These are phyloP conservation scores for Aspergillus puulaauensis DNA, from an alignment of 2,329 filamentous ascomycete genomes.

Conservation along the genomic window DNA sequence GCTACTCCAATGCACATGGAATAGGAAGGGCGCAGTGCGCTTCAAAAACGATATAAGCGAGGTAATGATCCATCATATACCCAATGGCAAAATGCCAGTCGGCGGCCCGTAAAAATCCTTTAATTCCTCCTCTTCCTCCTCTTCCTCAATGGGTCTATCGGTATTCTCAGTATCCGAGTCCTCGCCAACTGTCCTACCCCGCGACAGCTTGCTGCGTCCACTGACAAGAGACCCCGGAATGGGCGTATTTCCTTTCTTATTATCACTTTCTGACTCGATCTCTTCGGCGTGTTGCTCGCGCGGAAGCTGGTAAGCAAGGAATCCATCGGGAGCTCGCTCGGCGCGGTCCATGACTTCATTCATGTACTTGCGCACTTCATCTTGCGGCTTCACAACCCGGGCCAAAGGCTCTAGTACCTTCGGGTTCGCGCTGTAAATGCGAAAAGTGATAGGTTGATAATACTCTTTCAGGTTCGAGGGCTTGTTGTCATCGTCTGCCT, in stretches of 20 bases:
- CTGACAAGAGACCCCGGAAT: constrained; percentile 14
- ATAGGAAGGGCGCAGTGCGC: not conserved
- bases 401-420: constrained; percentile 55
- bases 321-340: constrained; percentile 54
- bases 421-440: constrained; percentile 53
- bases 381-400: constrained; percentile 55
- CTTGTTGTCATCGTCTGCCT: constrained; percentile 15
- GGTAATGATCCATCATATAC: constrained; percentile 8
- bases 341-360: constrained; percentile 58
- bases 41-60: not conserved
- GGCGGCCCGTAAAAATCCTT: constrained; percentile 43
- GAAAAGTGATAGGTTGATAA: constrained; percentile 57
- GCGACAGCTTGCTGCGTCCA: constrained; percentile 25
- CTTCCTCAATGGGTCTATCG: constrained; percentile 13
- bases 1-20: not conserved
- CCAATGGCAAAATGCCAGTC: constrained; percentile 34
- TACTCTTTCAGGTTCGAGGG: constrained; percentile 41
- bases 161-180: constrained; percentile 21
- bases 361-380: constrained; percentile 57
- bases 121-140: constrained; percentile 36
- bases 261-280: constrained; percentile 25
- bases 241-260: constrained; percentile 24
- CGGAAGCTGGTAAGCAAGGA: constrained; percentile 57
- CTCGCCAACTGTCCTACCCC: constrained; percentile 23
- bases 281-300: constrained; percentile 35